Conservation (phyloP, 371 early-diverging fungal species). For the Lichtheimia corymbifera region DNA sequence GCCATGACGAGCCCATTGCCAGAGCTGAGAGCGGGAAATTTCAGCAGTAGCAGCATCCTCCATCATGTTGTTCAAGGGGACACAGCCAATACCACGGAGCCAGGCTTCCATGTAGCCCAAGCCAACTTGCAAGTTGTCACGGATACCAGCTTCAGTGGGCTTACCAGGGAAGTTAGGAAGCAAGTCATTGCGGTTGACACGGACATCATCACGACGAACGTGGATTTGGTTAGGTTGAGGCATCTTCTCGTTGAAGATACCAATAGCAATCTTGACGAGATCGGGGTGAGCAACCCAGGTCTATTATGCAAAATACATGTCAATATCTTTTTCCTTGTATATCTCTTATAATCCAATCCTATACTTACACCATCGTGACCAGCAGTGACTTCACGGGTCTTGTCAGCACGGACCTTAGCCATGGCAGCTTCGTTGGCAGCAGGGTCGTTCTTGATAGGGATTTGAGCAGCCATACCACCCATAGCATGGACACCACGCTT, state of each 20-base stretch:
- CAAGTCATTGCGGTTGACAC: conserved; percentile 80
- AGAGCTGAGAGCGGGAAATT: conserved; percentile 94
- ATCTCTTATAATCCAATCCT: not conserved
- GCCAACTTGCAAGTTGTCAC: conserved; percentile 89
- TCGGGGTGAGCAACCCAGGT: conserved; percentile 99
- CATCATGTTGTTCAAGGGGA: conserved; percentile 78
- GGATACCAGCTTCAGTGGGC: conserved; percentile 89
- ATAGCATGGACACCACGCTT: conserved; percentile 96
- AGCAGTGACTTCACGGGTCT: conserved; percentile 89
- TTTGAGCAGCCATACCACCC: conserved; percentile 98
- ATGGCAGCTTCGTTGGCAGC: conserved; percentile 86
- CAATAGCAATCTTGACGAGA: conserved; percentile 84
- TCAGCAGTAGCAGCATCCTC: conserved; percentile 86
- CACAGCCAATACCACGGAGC: conserved; percentile 94
- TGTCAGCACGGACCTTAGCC: conserved; percentile 90
- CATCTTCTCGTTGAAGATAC: conserved; percentile 93
- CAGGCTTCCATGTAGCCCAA: conserved; percentile 95
- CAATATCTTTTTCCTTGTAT: not conserved
- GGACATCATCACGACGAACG: conserved; percentile 88
- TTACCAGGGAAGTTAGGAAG: conserved; percentile 70
- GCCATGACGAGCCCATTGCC: conserved; percentile 95
- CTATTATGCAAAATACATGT: conserved; percentile 54
- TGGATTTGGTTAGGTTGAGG: conserved; percentile 94
- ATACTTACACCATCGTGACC: conserved; percentile 80
- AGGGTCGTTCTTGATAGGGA: conserved; percentile 90